A percentile compares a stretch with the other conserved stretches of the same genome.
These are phyloP conservation scores for Zygosaccharomyces bailii DNA, from an alignment of 805 yeast genomes.

Conservation along the genomic window DNA sequence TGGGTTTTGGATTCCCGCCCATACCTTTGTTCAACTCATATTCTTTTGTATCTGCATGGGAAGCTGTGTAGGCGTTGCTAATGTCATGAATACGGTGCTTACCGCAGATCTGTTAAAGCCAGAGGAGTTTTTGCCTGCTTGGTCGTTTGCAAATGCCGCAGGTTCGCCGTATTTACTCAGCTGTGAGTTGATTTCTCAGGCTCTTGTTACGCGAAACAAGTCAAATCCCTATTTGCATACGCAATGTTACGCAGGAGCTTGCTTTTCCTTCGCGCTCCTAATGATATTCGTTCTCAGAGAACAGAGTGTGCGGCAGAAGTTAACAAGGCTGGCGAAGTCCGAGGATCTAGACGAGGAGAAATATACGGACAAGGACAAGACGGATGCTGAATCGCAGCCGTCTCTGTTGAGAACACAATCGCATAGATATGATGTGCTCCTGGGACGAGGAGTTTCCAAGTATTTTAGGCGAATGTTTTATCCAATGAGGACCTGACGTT, in stretches of 20 bases:
- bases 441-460: slow-evolving; percentile 20
- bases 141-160: slow-evolving; percentile 36
- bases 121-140: slow-evolving; percentile 39
- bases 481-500: slow-evolving; percentile 25
- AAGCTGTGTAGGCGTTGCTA: slow-evolving; percentile 44
- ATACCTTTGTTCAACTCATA: slow-evolving; percentile 40
- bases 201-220: slow-evolving; percentile 34
- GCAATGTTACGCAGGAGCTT: slow-evolving; percentile 56
- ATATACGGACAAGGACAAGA: not conserved
- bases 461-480: slow-evolving; percentile 28
- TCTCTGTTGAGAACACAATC: not conserved
- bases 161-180: slow-evolving; percentile 39
- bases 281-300: slow-evolving; percentile 50
- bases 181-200: slow-evolving; percentile 54
- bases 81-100: slow-evolving; percentile 41
- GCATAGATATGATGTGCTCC: slow-evolving; percentile 16
- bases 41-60: slow-evolving; percentile 46
- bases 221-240: slow-evolving; percentile 52
- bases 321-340: slow-evolving; percentile 19
- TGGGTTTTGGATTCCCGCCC: slow-evolving; percentile 49
- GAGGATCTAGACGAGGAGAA: slow-evolving; percentile 1
- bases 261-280: slow-evolving; percentile 43
- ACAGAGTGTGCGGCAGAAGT: slow-evolving; percentile 44
- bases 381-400: not conserved
- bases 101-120: slow-evolving; percentile 42